Base-by-base conservation (phyloP, 257 asterid genomes). In the Penstemon barbatus region DNA sequence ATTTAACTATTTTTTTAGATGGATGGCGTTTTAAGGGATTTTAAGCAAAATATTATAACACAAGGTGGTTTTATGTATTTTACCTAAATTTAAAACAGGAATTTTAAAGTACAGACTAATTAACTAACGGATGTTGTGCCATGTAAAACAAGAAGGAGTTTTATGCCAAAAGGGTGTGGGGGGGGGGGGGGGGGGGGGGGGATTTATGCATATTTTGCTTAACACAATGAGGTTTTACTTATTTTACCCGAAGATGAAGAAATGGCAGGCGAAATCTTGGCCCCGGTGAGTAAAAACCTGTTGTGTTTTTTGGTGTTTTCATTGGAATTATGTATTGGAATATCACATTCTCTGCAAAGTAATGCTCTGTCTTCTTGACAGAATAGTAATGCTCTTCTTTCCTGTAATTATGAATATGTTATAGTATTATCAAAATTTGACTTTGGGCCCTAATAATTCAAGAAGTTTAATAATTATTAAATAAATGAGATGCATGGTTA, bases 361-460 rank as follows among this genome's bases (percentile, higher is more conserved):
- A 85, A 74, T 39, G 95, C 97, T 71, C 97, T 77, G 15, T 90
- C 96, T 79, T 90, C 92, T 76, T 86, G 87, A 69, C 96, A 90
- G 75, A 90, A 90, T 58, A 90, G 69, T 49, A 88, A 69, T 33
- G 89, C 97, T 13, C 75, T 80, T 63, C 82, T 88, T 60, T 90
- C 86, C 97, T 90, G 79, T 49, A 46, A 6, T 18, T 57, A 13
- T 25, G 25, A 15, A 43, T 3, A 3, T 49, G 7, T 46, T 7
- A 6, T 7, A 15, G 18, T 15, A 7, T 49, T 3, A 13, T 49
- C 54, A 2, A 6, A 49, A 49, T 49, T 3, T 3, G 33, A 9
- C 12, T 49, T 49, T 12, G 54, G 33, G 33, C 33, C 2, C 2
- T 25, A 25, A 25, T 25, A 25, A 25, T 25, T 25, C 33, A 25